A percentile compares a stretch with the other conserved stretches of the same genome.
These are phyloP conservation scores for Colletotrichum tamarilloi DNA, from an alignment of 2,329 filamentous ascomycete genomes.

Conservation along the genomic window DNA sequence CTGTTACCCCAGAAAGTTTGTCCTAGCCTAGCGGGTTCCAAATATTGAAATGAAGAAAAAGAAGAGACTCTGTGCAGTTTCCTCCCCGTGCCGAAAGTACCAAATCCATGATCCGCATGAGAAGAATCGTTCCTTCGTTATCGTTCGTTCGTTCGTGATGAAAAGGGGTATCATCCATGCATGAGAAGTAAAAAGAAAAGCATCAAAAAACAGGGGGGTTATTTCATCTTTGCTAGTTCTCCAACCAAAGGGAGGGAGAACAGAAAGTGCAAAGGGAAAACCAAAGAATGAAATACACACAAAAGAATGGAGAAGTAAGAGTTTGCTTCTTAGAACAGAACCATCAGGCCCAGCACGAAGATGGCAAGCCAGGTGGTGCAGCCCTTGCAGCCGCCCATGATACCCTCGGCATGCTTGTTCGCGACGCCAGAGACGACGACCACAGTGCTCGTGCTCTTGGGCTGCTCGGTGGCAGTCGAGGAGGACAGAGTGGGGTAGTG, in stretches of 20 bases:
- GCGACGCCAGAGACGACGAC: constrained; percentile 47
- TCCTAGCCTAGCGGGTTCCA: background rate
- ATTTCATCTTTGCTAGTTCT: background rate
- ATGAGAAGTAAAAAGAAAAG: background rate
- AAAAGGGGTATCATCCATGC: background rate
- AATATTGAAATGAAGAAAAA: background rate
- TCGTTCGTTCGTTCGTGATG: background rate
- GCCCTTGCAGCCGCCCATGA: constrained; percentile 45
- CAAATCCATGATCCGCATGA: constrained; percentile 1
- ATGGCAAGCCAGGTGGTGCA: constrained; percentile 47
- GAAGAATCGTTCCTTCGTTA: background rate
- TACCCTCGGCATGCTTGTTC: constrained; percentile 45
- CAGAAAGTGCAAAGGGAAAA: background rate
- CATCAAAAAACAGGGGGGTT: background rate
- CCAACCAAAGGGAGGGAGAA: background rate
- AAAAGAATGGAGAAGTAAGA: background rate
- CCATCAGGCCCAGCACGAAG: constrained; percentile 46
- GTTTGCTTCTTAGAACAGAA: constrained; percentile 43
- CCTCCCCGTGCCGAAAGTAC: constrained; percentile 3
- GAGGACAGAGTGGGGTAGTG: background rate
- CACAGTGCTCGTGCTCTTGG: constrained; percentile 25
- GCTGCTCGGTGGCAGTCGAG: background rate
- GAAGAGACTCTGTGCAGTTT: background rate
- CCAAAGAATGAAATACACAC: background rate
- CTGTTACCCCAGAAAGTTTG: background rate